A percentile compares a stretch with the other conserved stretches of the same genome.
These are phyloP conservation scores for Cucurbita maxima DNA, from an alignment of 306 rosid species.

Conservation along the genomic window DNA sequence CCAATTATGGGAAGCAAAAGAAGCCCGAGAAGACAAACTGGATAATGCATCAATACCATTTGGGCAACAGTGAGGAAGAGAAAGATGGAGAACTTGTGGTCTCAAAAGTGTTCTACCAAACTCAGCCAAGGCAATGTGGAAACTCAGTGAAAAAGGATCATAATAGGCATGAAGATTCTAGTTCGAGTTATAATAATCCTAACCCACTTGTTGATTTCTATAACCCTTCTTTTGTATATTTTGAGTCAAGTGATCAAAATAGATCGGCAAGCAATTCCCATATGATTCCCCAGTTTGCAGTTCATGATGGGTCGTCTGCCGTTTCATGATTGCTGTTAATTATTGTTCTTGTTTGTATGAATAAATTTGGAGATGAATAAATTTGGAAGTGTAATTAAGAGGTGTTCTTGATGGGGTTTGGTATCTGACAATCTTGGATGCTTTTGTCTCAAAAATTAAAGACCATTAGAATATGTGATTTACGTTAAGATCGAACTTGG, in stretches of 20 bases:
- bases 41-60: conserved; percentile 26
- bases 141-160: background rate
- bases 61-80: conserved; percentile 47
- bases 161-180: conserved; percentile 12
- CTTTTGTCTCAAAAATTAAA: too few species aligned
- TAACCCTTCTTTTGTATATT: conserved; percentile 26
- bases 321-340: background rate
- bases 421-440: too few species aligned
- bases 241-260: conserved; percentile 41
- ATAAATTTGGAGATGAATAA: too few species aligned
- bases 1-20: conserved; percentile 57
- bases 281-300: background rate
- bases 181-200: conserved; percentile 4
- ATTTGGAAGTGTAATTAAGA: too few species aligned
- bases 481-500: too few species aligned
- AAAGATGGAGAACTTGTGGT: conserved; percentile 69
- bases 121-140: conserved; percentile 66
- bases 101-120: conserved; percentile 65
- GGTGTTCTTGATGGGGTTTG: too few species aligned
- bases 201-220: conserved; percentile 27
- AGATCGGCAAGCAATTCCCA: conserved; percentile 17
- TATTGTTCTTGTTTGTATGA: background rate
- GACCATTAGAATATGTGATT: too few species aligned
- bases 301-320: background rate
- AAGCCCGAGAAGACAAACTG: conserved; percentile 74